Base-by-base conservation (phyloP, 2,329 filamentous ascomycete genomes). In the Cladosporium sp. region DNA sequence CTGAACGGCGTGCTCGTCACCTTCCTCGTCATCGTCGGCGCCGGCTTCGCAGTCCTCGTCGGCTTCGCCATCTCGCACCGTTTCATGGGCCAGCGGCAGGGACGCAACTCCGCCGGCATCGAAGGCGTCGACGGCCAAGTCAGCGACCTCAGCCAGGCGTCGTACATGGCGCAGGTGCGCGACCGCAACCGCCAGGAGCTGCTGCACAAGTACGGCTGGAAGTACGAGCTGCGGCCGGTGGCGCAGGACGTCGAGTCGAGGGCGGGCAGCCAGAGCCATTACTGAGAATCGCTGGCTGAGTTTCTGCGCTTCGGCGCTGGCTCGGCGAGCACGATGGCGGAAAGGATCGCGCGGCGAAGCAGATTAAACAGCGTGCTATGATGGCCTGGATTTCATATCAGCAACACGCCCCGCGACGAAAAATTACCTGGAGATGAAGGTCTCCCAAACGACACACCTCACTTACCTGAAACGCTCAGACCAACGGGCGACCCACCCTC, bases 1-100 rank as follows among this genome's bases (percentile, higher is more conserved):
- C 38, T 50, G 11, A 50, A 50, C 48, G 48, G 48, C 48, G 48
- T 50, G 32, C 48, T 50, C n/a, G 48, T 50, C 13, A 50, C 48
- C 48, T 50, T 50, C 40, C 48, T 50, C 40, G 69, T 80, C 31
- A 70, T 82, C 32, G 77, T 72, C 66, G 62, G 75, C 11, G 74
- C 72, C 68, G 82, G 81, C 16, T 84, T 84, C 54, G 82, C 79
- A 35, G 82, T 82, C 13, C 72, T 84, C 28, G 79, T 50, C 31
- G 43, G 48, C 48, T 50, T 50, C 48, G 48, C 48, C 40, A 41
- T 50, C 16, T 50, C 48, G 28, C 48, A 50, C 32, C 48, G 48
- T 18, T 50, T 50, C 48, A 50, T 50, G 48, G 42, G 14, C 32
- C 10, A 32, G 4, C 48, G 48, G 14, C 48, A 37, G 5, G 16